Percentiles rank a stretch among this genome's conserved stretches.
phyloP scores from a whole-genome alignment of 139 green algal genomes.

The Pleodorina starrii region DNA sequence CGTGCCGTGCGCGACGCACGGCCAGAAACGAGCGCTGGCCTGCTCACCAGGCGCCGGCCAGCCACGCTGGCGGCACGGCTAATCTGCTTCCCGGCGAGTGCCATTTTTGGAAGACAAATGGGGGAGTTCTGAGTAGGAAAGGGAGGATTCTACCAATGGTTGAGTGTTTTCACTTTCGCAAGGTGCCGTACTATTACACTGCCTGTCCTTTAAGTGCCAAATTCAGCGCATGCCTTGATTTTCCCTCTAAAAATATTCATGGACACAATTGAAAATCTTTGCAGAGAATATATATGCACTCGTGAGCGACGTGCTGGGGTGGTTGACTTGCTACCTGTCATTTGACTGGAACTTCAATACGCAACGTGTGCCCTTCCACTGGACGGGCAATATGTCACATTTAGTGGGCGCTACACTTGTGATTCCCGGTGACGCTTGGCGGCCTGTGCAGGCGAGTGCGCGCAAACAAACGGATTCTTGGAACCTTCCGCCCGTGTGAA shows the following conservation, averaged over 20 bases:
- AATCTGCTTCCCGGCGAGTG: slow-evolving; percentile 40
- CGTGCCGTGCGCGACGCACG: slow-evolving; percentile 7
- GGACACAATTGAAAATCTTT: no score
- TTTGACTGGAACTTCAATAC: neutral
- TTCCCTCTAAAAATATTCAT: no score
- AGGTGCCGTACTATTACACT: no score
- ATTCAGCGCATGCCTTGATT: no score
- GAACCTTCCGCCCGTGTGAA: no score
- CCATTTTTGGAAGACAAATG: neutral
- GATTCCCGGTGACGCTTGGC: slow-evolving; percentile 38
- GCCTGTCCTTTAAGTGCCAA: no score
- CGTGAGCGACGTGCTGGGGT: no score
- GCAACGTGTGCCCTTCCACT: no score
- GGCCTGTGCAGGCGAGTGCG: slow-evolving; percentile 8
- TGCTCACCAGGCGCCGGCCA: slow-evolving; percentile 9
- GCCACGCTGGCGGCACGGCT: slow-evolving; percentile 1
- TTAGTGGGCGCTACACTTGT: slow-evolving; percentile 11
- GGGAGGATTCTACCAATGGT: neutral
- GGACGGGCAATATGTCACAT: neutral
- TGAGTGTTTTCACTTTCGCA: no score
- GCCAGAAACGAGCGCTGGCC: neutral
- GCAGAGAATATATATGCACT: no score
- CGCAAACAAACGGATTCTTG: no score
- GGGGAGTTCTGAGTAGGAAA: neutral
- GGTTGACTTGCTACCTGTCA: neutral